phyloP scores from a whole-genome alignment of 2,329 filamentous ascomycete species.

The Penicillium concentricum region DNA sequence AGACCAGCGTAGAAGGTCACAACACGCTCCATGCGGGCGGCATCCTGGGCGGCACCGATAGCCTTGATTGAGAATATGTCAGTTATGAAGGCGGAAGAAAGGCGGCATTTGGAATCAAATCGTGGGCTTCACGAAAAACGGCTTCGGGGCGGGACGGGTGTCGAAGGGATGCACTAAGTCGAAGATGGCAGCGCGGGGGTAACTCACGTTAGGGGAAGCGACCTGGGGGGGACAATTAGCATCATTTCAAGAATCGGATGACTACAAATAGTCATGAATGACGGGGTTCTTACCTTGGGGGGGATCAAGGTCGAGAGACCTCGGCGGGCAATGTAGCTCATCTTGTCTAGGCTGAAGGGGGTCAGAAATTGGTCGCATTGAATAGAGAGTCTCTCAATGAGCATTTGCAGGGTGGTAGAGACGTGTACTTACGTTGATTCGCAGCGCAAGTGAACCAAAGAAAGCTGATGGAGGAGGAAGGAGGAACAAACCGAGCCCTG shows the following conservation, averaged over 20 bases:
- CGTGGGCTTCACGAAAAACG: constrained; percentile 21
- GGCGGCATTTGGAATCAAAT: constrained; percentile 9
- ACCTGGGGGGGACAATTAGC: constrained; percentile 42
- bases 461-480: constrained; percentile 35
- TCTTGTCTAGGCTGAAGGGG: constrained; percentile 54
- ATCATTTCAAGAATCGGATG: constrained; percentile 20
- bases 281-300: constrained; percentile 72
- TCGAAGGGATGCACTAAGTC: constrained; percentile 12
- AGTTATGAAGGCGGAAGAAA: constrained; percentile 25
- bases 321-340: constrained; percentile 90
- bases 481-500: constrained; percentile 30
- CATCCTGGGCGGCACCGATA: constrained; percentile 92
- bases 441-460: constrained; percentile 33
- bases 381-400: neutral
- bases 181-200: constrained; percentile 4
- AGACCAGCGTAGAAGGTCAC: constrained; percentile 99
- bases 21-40: constrained; percentile 94
- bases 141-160: constrained; percentile 24
- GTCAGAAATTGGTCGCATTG: constrained; percentile 28
- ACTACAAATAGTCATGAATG: constrained; percentile 13
- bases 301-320: constrained; percentile 98
- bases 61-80: constrained; percentile 64
- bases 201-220: constrained; percentile 42
- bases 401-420: neutral
- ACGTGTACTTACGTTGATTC: constrained; percentile 32